Evolutionary conservation across 148 eudicot genomes (phyloP).

Genomic region (Persicaria tinctoria): DNA sequence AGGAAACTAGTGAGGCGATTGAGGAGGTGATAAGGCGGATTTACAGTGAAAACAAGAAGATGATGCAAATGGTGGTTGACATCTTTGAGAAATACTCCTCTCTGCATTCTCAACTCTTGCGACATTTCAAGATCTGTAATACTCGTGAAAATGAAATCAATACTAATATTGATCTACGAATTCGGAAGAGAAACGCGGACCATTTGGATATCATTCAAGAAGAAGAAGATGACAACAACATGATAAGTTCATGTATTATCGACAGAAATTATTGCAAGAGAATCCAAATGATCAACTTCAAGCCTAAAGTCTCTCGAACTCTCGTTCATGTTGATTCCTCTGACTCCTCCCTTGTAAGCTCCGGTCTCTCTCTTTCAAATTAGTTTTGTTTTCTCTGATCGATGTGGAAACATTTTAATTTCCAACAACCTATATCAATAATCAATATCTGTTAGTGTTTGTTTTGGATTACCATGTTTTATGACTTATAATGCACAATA

Average conservation of each 20-base stretch:
- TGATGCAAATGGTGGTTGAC: background rate
- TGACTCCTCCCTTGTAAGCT: constrained; percentile 26
- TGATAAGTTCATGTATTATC: constrained; percentile 1
- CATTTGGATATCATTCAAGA: background rate
- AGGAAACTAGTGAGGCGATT: background rate
- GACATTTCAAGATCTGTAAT: background rate
- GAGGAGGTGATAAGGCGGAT: background rate
- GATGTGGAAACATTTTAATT: no score
- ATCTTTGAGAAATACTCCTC: background rate
- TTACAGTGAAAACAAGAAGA: background rate
- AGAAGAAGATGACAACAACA: background rate
- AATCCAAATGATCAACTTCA: constrained; percentile 8
- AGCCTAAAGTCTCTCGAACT: constrained; percentile 19
- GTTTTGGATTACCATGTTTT: no score
- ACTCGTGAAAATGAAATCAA: background rate
- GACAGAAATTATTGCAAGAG: background rate
- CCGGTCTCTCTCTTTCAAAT: background rate
- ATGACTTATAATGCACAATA: no score
- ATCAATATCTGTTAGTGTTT: no score
- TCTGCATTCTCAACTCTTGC: background rate
- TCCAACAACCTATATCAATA: no score
- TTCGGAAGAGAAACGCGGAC: background rate
- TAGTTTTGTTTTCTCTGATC: background rate
- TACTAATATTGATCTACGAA: background rate
- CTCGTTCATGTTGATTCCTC: constrained; percentile 18